phyloP scores from a whole-genome alignment of 352 stramenopile species.

The Phytophthora uliginosa region DNA sequence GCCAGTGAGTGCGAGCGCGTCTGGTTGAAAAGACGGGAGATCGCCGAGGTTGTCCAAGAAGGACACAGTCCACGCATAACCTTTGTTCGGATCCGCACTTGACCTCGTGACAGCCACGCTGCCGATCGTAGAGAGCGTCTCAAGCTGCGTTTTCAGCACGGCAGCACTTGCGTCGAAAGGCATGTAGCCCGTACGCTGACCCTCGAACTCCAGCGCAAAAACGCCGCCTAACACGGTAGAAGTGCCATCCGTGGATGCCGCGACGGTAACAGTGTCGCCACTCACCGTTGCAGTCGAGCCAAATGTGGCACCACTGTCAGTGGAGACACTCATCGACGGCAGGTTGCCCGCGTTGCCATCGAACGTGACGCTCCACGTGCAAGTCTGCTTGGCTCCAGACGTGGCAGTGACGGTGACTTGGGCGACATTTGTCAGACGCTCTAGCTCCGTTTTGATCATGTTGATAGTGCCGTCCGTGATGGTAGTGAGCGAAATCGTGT shows the following conservation, averaged over 20 bases:
- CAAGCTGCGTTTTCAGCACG: conserved; percentile 91
- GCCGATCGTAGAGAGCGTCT: conserved; percentile 91
- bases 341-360: conserved; percentile 93
- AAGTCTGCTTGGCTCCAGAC: conserved; percentile 71
- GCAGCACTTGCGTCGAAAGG: conserved; percentile 89
- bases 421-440: conserved; percentile 91
- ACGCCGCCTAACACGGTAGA: conserved; percentile 68
- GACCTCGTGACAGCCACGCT: conserved; percentile 89
- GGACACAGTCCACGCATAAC: conserved; percentile 94
- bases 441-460: conserved; percentile 96
- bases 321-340: conserved; percentile 62
- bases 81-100: conserved; percentile 91
- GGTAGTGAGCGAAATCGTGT: conserved; percentile 86
- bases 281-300: conserved; percentile 36
- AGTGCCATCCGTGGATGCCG: conserved; percentile 49
- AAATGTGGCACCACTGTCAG: conserved; percentile 50
- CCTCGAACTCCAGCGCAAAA: conserved; percentile 93
- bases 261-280: conserved; percentile 64
- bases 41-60: conserved; percentile 95
- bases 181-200: conserved; percentile 93
- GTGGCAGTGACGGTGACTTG: conserved; percentile 88
- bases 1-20: conserved; percentile 90
- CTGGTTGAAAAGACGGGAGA: conserved; percentile 76
- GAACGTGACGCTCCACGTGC: conserved; percentile 95
- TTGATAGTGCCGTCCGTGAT: conserved; percentile 87